Percentiles rank a stretch among this genome's conserved stretches.
phyloP scores from a whole-genome alignment of 306 rosid genomes.

The Betula pendula region DNA sequence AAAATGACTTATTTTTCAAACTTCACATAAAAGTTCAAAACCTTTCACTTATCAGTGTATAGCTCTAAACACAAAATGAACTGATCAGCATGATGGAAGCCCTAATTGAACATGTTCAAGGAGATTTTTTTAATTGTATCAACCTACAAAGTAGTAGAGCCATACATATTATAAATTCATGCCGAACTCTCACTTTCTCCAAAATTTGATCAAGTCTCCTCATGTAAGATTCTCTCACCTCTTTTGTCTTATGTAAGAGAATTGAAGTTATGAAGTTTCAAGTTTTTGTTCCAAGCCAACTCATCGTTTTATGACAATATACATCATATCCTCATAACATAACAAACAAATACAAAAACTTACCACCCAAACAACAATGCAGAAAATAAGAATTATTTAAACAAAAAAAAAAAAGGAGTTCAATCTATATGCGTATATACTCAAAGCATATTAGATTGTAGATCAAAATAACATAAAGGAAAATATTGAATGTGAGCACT shows the following conservation, averaged over 20 bases:
- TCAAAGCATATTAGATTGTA: background rate
- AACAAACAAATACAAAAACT: too few species aligned
- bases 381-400: background rate
- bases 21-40: constrained; percentile 77
- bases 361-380: background rate
- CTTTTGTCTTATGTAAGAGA: background rate
- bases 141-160: background rate
- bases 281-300: background rate
- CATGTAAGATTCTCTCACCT: background rate
- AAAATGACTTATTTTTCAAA: constrained; percentile 77
- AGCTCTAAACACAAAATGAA: constrained; percentile 62
- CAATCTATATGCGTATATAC: background rate
- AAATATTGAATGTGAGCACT: background rate
- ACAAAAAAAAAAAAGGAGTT: background rate
- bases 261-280: too few species aligned
- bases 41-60: constrained; percentile 82
- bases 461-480: background rate
- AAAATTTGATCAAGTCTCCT: background rate
- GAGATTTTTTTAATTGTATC: background rate
- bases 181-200: background rate
- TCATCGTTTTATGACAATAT: background rate
- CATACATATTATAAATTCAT: background rate
- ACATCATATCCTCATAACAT: too few species aligned
- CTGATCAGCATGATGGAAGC: constrained; percentile 27
- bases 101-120: background rate